phyloP scores from a whole-genome alignment of 805 yeast genomes.

The Metschnikowia koreensis region DNA sequence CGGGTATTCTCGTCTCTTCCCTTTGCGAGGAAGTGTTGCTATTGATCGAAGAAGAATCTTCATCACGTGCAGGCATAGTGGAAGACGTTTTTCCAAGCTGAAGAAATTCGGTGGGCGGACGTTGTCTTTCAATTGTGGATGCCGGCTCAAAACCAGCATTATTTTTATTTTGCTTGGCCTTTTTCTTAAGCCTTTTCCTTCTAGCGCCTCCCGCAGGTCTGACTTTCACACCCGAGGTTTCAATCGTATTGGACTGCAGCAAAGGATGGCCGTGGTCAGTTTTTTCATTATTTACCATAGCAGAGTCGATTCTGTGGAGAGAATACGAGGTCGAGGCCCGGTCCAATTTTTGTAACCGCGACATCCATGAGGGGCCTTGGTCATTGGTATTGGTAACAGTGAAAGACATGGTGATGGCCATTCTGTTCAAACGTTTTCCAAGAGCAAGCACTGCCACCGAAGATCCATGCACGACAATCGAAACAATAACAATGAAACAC shows the following conservation, averaged over 20 bases:
- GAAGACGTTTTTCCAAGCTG: conserved; percentile 37
- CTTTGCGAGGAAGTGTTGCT: not conserved
- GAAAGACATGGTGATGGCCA: conserved; percentile 89
- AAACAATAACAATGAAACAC: conserved; percentile 74
- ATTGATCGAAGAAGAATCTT: conserved; percentile 1
- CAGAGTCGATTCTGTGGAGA: conserved; percentile 77
- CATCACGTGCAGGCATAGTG: conserved; percentile 6
- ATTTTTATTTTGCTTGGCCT: conserved; percentile 33
- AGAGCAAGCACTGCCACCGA: conserved; percentile 39
- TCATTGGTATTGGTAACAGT: conserved; percentile 57
- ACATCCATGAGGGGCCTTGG: conserved; percentile 70
- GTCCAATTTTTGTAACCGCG: conserved; percentile 78
- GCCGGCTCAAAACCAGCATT: conserved; percentile 13
- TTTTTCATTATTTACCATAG: conserved; percentile 1
- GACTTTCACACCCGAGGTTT: conserved; percentile 62
- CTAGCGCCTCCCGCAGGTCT: conserved; percentile 76
- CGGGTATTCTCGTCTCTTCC: not conserved
- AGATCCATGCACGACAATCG: conserved; percentile 88
- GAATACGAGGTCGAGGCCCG: conserved; percentile 73
- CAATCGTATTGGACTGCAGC: conserved; percentile 44
- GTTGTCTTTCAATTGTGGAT: conserved; percentile 25
- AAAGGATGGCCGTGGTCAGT: conserved; percentile 21
- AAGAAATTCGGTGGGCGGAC: conserved; percentile 41
- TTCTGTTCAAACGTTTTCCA: conserved; percentile 85
- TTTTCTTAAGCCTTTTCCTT: conserved; percentile 43